A percentile compares a stretch with the other conserved stretches of the same genome.
Conservation (phyloP, 2,329 filamentous ascomycete species). For the Aspergillus ruber region DNA sequence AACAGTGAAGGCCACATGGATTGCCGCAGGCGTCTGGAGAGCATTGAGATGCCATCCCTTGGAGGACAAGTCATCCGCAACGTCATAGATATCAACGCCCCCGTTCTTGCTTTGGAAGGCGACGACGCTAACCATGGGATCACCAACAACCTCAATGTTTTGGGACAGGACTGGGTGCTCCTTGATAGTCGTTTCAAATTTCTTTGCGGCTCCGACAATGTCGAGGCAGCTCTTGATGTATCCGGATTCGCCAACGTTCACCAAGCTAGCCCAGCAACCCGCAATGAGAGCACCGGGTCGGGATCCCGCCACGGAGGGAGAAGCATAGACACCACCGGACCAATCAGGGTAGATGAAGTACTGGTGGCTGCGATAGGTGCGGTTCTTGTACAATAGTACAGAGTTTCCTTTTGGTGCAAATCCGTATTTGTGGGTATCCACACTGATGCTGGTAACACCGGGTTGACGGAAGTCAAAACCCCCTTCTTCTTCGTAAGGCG, state of each 20-base stretch:
- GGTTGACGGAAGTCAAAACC: constrained; percentile 90
- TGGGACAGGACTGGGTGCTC: constrained; percentile 60
- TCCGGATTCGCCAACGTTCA: constrained; percentile 78
- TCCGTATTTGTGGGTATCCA: constrained; percentile 98
- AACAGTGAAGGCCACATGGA: constrained; percentile 89
- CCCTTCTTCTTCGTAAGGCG: constrained; percentile 57
- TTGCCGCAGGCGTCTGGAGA: constrained; percentile 81
- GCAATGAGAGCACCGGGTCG: constrained; percentile 91
- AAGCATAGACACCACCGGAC: constrained; percentile 93
- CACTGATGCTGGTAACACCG: constrained; percentile 90
- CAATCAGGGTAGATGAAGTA: constrained; percentile 96
- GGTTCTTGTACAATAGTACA: constrained; percentile 80
- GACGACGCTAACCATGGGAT: constrained; percentile 82
- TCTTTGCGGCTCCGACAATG: constrained; percentile 82
- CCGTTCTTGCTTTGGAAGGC: constrained; percentile 69
- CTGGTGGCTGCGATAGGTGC: constrained; percentile 74
- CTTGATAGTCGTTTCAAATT: constrained; percentile 68
- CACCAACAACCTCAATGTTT: constrained; percentile 74
- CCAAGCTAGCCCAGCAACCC: constrained; percentile 88
- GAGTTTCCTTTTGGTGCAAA: constrained; percentile 98
- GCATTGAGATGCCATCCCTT: constrained; percentile 96
- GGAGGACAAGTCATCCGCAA: constrained; percentile 77
- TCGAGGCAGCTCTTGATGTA: constrained; percentile 81
- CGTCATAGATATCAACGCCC: constrained; percentile 83
- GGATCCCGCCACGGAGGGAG: constrained; percentile 83